phyloP scores from a whole-genome alignment of 129 eudicot genomes.

The Heracleum sosnowskyi region DNA sequence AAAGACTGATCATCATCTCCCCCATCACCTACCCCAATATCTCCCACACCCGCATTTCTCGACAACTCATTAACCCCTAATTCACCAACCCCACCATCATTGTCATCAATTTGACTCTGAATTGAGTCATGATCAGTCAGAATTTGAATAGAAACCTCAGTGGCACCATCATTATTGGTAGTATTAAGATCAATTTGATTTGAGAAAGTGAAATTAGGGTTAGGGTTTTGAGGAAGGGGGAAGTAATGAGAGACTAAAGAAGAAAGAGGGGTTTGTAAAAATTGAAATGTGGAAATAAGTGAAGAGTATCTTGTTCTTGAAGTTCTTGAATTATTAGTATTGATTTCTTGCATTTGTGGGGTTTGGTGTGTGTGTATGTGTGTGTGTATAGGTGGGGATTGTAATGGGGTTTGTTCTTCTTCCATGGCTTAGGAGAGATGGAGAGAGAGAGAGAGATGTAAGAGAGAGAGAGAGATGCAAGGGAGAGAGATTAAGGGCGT shows the following conservation, averaged over 20 bases:
- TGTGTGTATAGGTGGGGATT: not conserved
- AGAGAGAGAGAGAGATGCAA: not conserved
- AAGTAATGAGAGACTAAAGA: conserved; percentile 45
- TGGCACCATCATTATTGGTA: not conserved
- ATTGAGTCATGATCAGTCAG: conserved; percentile 35
- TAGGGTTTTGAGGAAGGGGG: conserved; percentile 41
- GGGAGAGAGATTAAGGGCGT: not conserved
- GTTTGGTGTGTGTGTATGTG: conserved; percentile 4
- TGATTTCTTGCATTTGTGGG: conserved; percentile 9
- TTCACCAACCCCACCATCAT: not conserved
- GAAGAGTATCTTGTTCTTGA: conserved; percentile 18
- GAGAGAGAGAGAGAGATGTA: not conserved
- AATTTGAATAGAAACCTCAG: conserved; percentile 69
- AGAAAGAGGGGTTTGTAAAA: conserved; percentile 55
- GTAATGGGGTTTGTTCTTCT: not conserved
- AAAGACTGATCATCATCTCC: not conserved
- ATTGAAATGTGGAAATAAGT: conserved; percentile 38
- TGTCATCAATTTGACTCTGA: conserved; percentile 23
- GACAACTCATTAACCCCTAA: not conserved
- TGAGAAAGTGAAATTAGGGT: conserved; percentile 14
- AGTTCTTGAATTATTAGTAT: not conserved
- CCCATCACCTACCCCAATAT: not conserved
- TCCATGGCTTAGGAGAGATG: not conserved
- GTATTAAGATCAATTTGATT: conserved; percentile 7
- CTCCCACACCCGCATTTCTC: conserved; percentile 13